These are phyloP conservation scores for Alternaria sp. DNA, from an alignment of 2,329 filamentous ascomycete species.

Conservation along the genomic window DNA sequence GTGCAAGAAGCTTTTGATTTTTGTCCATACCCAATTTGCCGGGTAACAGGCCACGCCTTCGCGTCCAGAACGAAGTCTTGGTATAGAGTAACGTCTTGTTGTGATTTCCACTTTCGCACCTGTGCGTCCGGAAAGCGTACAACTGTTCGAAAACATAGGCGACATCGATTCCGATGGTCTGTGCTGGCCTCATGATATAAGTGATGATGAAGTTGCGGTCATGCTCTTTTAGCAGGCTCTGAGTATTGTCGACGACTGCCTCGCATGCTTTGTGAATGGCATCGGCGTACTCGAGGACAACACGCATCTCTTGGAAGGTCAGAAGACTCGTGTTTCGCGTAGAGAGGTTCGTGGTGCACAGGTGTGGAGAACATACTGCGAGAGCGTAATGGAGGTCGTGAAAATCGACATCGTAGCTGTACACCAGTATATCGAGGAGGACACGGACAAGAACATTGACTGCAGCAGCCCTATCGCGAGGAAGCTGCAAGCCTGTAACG, in stretches of 20 bases:
- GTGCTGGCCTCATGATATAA: constrained; percentile 4
- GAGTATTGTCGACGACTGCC: background rate
- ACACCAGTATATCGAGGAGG: constrained; percentile 12
- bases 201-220: constrained; percentile 6
- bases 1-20: constrained; percentile 10
- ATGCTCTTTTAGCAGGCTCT: constrained; percentile 9
- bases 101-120: background rate
- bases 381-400: constrained; percentile 1
- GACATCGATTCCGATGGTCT: constrained; percentile 6
- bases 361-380: background rate
- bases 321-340: background rate
- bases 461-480: background rate
- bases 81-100: constrained; percentile 12
- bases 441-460: background rate
- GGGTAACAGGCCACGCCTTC: background rate
- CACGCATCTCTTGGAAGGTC: background rate
- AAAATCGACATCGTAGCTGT: constrained; percentile 3
- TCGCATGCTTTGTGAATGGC: constrained; percentile 1
- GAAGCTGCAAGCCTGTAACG: constrained; percentile 3
- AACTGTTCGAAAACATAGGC: constrained; percentile 14
- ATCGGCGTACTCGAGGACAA: constrained; percentile 1
- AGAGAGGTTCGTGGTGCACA: background rate
- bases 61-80: constrained; percentile 1
- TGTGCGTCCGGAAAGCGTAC: constrained; percentile 3
- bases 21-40: constrained; percentile 1